Conservation (phyloP, 345 rosid species). For the Corchorus olitorius region DNA sequence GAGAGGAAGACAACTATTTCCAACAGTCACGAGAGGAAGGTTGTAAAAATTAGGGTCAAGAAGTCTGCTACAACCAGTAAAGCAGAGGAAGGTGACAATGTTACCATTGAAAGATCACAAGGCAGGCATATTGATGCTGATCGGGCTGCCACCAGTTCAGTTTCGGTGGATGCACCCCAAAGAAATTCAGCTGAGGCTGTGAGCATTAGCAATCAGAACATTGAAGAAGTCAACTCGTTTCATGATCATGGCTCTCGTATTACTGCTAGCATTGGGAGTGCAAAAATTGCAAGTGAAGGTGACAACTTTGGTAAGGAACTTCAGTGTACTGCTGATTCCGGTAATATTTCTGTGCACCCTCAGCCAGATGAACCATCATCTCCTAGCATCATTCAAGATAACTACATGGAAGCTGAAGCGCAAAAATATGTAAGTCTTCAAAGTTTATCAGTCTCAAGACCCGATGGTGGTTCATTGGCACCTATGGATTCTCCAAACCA, state of each 20-base stretch:
- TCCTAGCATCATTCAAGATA: slow-evolving; percentile 46
- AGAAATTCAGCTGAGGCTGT: slow-evolving; percentile 69
- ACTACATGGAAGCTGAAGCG: slow-evolving; percentile 48
- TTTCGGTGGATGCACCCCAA: slow-evolving; percentile 94
- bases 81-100: slow-evolving; percentile 70
- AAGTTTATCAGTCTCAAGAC: slow-evolving; percentile 48
- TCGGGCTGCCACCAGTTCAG: slow-evolving; percentile 67
- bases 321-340: slow-evolving; percentile 97
- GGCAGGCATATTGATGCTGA: slow-evolving; percentile 58
- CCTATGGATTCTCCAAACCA: slow-evolving; percentile 25
- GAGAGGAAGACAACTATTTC: slow-evolving; percentile 49
- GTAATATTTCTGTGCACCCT: slow-evolving; percentile 49
- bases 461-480: slow-evolving; percentile 36
- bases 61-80: slow-evolving; percentile 67
- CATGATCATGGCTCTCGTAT: slow-evolving; percentile 81
- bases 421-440: slow-evolving; percentile 69
- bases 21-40: slow-evolving; percentile 55
- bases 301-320: slow-evolving; percentile 78
- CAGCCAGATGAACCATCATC: slow-evolving; percentile 43
- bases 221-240: slow-evolving; percentile 91
- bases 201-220: slow-evolving; percentile 68
- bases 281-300: slow-evolving; percentile 64
- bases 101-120: slow-evolving; percentile 64
- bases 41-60: slow-evolving; percentile 75
- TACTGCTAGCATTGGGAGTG: slow-evolving; percentile 97